These are phyloP conservation scores for Drechslerella dactyloides DNA, from an alignment of 2,329 filamentous ascomycete genomes.

Conservation along the genomic window DNA sequence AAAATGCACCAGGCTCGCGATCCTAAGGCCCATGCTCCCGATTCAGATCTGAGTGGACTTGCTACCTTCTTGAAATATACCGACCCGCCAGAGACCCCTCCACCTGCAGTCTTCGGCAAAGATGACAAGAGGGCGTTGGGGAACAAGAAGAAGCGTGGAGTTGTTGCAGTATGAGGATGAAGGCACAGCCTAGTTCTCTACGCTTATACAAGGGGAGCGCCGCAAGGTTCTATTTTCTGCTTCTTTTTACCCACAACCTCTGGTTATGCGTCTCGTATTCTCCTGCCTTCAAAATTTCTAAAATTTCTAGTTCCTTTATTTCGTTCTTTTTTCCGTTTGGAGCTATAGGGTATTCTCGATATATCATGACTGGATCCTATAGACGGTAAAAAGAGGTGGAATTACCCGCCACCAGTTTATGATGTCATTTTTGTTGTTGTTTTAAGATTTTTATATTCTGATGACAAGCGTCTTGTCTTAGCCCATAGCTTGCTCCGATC, in stretches of 20 bases:
- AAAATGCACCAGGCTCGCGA: conserved; percentile 53
- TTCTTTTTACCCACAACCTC: not conserved
- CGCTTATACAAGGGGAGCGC: not conserved
- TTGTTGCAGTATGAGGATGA: conserved; percentile 52
- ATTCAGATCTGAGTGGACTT: conserved; percentile 67
- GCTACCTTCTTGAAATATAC: conserved; percentile 75
- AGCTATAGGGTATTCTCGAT: conserved; percentile 17
- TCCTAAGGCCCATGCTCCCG: conserved; percentile 55
- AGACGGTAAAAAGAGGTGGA: not conserved
- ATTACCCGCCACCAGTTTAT: conserved; percentile 16
- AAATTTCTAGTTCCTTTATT: conserved; percentile 9
- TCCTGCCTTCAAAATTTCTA: conserved; percentile 26
- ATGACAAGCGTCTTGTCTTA: conserved; percentile 12
- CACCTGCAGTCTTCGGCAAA: conserved; percentile 25
- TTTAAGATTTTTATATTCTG: conserved; percentile 30
- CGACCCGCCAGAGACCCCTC: conserved; percentile 65
- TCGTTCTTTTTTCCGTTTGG: conserved; percentile 30
- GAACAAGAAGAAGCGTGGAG: conserved; percentile 54
- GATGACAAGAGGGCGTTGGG: conserved; percentile 44
- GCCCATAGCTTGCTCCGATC: conserved; percentile 25
- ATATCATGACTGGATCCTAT: conserved; percentile 34
- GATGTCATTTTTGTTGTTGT: conserved; percentile 47
- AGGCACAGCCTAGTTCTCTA: conserved; percentile 55
- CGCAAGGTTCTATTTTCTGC: conserved; percentile 1
- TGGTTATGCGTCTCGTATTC: conserved; percentile 3